These are phyloP conservation scores for Malus orientalis DNA, from an alignment of 306 rosid genomes.

Conservation along the genomic window DNA sequence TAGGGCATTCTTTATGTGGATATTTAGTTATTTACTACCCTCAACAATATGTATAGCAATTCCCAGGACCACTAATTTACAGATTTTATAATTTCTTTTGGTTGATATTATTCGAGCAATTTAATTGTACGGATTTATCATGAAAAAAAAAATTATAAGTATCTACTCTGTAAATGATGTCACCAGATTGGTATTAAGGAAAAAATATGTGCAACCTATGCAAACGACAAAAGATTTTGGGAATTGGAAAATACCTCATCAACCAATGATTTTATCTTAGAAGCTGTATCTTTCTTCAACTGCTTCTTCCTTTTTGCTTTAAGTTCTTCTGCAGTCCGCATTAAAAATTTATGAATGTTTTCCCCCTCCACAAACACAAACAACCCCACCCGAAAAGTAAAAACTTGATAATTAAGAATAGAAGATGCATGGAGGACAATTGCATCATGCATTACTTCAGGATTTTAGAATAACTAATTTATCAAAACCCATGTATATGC, in stretches of 20 bases:
- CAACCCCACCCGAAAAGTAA: not conserved
- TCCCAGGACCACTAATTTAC: not conserved
- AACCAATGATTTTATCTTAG: constrained; percentile 86
- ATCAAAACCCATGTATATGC: not conserved
- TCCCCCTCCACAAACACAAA: not conserved
- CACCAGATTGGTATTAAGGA: not conserved
- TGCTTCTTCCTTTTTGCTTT: constrained; percentile 87
- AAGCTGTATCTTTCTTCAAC: constrained; percentile 89
- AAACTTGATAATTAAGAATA: not conserved
- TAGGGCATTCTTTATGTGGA: not conserved
- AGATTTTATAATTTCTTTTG: not conserved
- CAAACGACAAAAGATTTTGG: not conserved
- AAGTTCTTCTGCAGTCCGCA: constrained; percentile 81
- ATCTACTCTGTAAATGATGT: not conserved
- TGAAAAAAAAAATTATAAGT: not conserved
- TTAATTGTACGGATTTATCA: not conserved
- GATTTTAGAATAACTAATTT: not conserved
- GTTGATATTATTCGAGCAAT: not conserved
- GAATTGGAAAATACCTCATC: constrained; percentile 66
- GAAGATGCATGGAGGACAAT: not conserved
- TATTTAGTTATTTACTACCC: not conserved
- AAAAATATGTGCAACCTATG: not conserved
- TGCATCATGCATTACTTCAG: not conserved
- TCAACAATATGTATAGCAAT: not conserved
- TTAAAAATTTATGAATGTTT: constrained; percentile 25